These are phyloP conservation scores for Fraxinus pennsylvanica DNA, from an alignment of 257 asterid genomes.

Conservation along the genomic window DNA sequence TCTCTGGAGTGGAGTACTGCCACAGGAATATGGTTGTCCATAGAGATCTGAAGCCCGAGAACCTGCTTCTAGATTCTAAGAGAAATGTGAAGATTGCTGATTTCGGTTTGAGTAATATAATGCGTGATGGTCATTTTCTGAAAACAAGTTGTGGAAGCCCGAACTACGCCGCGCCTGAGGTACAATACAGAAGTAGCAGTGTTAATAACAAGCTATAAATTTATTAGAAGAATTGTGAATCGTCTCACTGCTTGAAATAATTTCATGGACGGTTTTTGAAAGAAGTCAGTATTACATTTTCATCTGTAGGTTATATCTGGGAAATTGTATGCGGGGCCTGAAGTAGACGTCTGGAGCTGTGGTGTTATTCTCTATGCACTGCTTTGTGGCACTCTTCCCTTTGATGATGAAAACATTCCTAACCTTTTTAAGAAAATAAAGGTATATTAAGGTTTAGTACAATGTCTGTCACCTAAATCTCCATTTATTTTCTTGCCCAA, in stretches of 20 bases:
- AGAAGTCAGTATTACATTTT: constrained; percentile 14
- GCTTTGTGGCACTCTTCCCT: constrained; percentile 97
- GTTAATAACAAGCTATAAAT: background rate
- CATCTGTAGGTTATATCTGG: constrained; percentile 85
- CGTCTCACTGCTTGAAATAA: background rate
- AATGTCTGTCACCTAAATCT: constrained; percentile 3
- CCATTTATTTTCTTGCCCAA: background rate
- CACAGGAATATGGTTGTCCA: constrained; percentile 95
- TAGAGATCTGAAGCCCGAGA: constrained; percentile 93
- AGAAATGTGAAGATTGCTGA: constrained; percentile 88
- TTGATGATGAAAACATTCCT: constrained; percentile 93
- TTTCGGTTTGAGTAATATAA: constrained; percentile 88
- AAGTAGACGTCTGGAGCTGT: constrained; percentile 97
- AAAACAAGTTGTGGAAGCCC: constrained; percentile 98
- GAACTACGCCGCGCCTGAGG: constrained; percentile 98
- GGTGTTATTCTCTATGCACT: constrained; percentile 95
- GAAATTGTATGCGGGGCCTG: constrained; percentile 88
- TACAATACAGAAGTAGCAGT: constrained; percentile 23
- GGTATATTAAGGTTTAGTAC: constrained; percentile 39
- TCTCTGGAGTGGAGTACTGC: constrained; percentile 97
- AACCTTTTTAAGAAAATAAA: constrained; percentile 86
- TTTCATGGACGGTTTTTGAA: constrained; percentile 12
- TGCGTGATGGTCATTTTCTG: constrained; percentile 96
- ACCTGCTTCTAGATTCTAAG: constrained; percentile 86
- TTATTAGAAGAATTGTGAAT: constrained; percentile 10